Percentiles rank a stretch among this genome's conserved stretches.
phyloP scores from a whole-genome alignment of 148 eudicot species.

The Fagopyrum tataricum region DNA sequence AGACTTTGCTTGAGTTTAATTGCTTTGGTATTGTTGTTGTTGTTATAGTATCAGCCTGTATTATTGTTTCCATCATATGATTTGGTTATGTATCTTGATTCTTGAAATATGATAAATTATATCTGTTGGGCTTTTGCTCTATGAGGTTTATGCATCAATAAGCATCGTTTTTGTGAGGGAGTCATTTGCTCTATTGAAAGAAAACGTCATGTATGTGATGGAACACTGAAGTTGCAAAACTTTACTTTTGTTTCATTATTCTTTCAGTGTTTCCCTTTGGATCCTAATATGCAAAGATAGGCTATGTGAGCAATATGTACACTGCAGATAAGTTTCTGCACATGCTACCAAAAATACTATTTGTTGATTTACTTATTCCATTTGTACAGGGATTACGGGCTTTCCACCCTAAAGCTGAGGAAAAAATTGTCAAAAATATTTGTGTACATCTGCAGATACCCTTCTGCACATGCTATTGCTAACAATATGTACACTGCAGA shows the following conservation, averaged over 20 bases:
- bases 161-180: background rate
- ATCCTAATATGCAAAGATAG: background rate
- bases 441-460: too few relatives aligned
- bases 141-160: background rate
- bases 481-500: background rate
- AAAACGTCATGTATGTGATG: background rate
- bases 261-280: background rate
- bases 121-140: background rate
- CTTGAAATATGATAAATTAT: background rate
- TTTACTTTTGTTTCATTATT: background rate
- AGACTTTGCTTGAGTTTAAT: background rate
- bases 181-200: background rate
- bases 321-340: background rate
- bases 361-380: slow-evolving; percentile 8
- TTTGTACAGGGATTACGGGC: slow-evolving; percentile 79
- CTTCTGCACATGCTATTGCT: too few relatives aligned
- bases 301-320: background rate
- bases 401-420: slow-evolving; percentile 85
- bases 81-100: background rate
- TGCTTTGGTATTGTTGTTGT: background rate
- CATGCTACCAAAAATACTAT: background rate
- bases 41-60: background rate
- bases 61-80: background rate
- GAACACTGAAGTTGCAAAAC: background rate
- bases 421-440: too few relatives aligned